These are phyloP conservation scores for Spathaspora arborariae DNA, from an alignment of 805 yeast species.

Conservation along the genomic window DNA sequence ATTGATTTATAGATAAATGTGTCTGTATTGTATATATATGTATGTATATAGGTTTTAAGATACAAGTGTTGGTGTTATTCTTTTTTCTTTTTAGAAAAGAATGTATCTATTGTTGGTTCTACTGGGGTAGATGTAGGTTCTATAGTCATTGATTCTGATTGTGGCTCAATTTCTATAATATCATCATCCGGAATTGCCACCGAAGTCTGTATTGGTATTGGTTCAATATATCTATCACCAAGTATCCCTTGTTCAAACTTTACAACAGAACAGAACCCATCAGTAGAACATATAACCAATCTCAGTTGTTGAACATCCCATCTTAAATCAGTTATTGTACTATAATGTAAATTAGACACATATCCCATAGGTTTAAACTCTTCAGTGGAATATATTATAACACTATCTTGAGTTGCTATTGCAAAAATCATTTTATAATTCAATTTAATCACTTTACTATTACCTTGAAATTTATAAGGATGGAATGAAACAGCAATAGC, in stretches of 20 bases:
- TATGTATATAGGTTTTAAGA: background rate
- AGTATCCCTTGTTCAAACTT: conserved; percentile 50
- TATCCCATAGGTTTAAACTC: conserved; percentile 63
- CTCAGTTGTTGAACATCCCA: conserved; percentile 80
- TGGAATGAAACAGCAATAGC: conserved; percentile 80
- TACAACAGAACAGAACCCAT: conserved; percentile 83
- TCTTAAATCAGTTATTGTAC: conserved; percentile 79
- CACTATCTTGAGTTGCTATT: conserved; percentile 86
- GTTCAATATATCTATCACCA: conserved; percentile 39
- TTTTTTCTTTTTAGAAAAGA: conserved; percentile 15
- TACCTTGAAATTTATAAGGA: conserved; percentile 51
- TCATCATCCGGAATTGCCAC: background rate
- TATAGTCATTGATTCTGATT: background rate
- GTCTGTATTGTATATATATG: background rate
- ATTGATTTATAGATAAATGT: conserved; percentile 7
- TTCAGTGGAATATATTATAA: conserved; percentile 79
- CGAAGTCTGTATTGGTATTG: background rate
- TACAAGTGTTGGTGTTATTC: conserved; percentile 19
- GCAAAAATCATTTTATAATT: conserved; percentile 87
- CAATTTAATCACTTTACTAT: conserved; percentile 43
- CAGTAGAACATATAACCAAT: conserved; percentile 77
- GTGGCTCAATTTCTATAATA: background rate
- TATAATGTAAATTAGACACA: conserved; percentile 79
- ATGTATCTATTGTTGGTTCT: conserved; percentile 10
- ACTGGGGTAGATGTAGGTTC: background rate